Percentiles rank a stretch among this genome's conserved stretches.
Evolutionary conservation across 2,329 filamentous ascomycete species (phyloP).

Genomic region (Fusarium setosum): DNA sequence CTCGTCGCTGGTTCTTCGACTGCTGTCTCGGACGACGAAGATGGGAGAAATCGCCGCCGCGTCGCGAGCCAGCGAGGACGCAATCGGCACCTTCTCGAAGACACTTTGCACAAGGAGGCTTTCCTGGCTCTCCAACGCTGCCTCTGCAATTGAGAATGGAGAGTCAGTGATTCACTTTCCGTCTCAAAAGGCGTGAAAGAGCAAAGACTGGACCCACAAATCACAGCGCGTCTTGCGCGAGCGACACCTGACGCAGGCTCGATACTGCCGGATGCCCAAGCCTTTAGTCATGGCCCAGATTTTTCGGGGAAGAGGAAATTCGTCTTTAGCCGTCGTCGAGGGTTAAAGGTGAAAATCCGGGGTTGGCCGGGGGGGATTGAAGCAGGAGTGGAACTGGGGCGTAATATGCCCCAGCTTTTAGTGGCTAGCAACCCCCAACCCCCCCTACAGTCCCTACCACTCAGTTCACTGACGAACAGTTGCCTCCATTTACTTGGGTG

Average conservation of each 20-base stretch:
- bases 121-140: constrained; percentile 7
- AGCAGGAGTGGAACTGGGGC: background rate
- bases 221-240: constrained; percentile 21
- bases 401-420: constrained; percentile 9
- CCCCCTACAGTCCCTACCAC: too few relatives aligned
- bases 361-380: constrained; percentile 1
- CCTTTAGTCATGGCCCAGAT: constrained; percentile 16
- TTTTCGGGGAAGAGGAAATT: background rate
- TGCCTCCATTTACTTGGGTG: too few relatives aligned
- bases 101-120: constrained; percentile 20
- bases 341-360: background rate
- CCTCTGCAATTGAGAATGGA: background rate
- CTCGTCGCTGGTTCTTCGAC: background rate
- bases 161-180: background rate
- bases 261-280: constrained; percentile 14
- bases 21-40: constrained; percentile 6
- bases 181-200: background rate
- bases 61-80: constrained; percentile 8
- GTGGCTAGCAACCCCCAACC: too few relatives aligned
- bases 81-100: constrained; percentile 20
- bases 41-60: constrained; percentile 19
- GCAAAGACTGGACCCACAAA: constrained; percentile 3
- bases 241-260: constrained; percentile 18
- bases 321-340: constrained; percentile 1
- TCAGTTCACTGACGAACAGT: too few relatives aligned